Evolutionary conservation across 257 asterid species (phyloP).

Genomic region (Ophiorrhiza pumila): DNA sequence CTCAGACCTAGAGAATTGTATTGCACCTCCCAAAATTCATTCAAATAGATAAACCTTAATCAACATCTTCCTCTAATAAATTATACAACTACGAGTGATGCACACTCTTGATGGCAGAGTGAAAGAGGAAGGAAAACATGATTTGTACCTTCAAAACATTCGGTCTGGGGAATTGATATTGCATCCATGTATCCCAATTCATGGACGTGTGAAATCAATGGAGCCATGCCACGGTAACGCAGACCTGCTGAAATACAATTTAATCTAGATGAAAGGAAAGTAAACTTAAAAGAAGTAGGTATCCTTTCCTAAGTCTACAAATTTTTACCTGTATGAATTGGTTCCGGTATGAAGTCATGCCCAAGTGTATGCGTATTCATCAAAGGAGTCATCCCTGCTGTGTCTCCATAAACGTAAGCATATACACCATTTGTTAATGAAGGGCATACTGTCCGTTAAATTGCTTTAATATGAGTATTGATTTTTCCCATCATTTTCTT

Average conservation of each 20-base stretch:
- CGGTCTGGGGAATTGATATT: constrained; percentile 74
- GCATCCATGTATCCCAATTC: constrained; percentile 82
- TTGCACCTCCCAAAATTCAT: too few species aligned
- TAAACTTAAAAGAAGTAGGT: background rate
- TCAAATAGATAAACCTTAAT: too few species aligned
- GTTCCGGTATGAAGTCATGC: constrained; percentile 87
- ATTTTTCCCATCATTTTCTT: constrained; percentile 80
- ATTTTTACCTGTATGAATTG: constrained; percentile 77
- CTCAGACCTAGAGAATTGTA: constrained; percentile 78
- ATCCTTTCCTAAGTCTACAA: background rate
- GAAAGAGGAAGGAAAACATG: too few species aligned
- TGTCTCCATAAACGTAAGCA: constrained; percentile 91
- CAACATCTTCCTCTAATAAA: too few species aligned
- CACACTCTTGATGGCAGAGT: too few species aligned
- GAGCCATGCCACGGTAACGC: constrained; percentile 97
- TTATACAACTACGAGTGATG: too few species aligned
- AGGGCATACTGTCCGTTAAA: constrained; percentile 95
- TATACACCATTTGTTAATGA: constrained; percentile 82
- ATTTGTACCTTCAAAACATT: constrained; percentile 88
- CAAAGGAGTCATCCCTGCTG: constrained; percentile 94
- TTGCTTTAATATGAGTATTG: constrained; percentile 64
- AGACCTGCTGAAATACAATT: constrained; percentile 57
- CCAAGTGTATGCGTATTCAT: constrained; percentile 99
- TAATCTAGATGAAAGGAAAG: background rate
- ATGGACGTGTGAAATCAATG: constrained; percentile 79